Conservation (phyloP, 2,329 filamentous ascomycete genomes). For the Pseudopithomyces chartarum region DNA sequence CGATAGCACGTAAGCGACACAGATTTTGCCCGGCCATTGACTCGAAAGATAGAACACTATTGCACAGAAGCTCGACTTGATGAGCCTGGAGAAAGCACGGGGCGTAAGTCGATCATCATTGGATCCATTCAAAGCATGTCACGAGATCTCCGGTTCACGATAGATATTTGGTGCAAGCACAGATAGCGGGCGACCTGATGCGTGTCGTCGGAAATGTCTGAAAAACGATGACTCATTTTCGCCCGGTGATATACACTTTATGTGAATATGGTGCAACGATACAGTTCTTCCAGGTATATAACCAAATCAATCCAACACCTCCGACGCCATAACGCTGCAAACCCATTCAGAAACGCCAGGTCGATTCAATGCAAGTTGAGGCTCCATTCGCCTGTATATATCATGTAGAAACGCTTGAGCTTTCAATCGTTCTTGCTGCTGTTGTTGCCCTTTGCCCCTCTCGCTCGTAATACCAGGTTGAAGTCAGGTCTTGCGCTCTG, state of each 20-base stretch:
- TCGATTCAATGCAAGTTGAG: conserved; percentile 1
- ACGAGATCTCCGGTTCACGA: not conserved
- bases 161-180: not conserved
- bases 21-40: conserved; percentile 3
- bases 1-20: not conserved
- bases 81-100: conserved; percentile 2
- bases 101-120: not conserved
- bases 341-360: not conserved
- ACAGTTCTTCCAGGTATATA: conserved; percentile 10
- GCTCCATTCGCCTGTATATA: not conserved
- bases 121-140: not conserved
- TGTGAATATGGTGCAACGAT: not conserved
- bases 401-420: not conserved
- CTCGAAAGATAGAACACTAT: not conserved
- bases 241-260: not conserved
- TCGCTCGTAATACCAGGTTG: conserved; percentile 35
- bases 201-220: not conserved
- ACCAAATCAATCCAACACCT: conserved; percentile 1
- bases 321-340: conserved; percentile 17
- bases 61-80: not conserved
- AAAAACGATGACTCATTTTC: not conserved
- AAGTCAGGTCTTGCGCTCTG: conserved; percentile 37
- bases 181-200: not conserved
- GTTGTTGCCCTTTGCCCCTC: conserved; percentile 27
- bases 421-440: conserved; percentile 38